phyloP scores from a whole-genome alignment of 2,329 filamentous ascomycete genomes.

The Cladorrhinum sp. region DNA sequence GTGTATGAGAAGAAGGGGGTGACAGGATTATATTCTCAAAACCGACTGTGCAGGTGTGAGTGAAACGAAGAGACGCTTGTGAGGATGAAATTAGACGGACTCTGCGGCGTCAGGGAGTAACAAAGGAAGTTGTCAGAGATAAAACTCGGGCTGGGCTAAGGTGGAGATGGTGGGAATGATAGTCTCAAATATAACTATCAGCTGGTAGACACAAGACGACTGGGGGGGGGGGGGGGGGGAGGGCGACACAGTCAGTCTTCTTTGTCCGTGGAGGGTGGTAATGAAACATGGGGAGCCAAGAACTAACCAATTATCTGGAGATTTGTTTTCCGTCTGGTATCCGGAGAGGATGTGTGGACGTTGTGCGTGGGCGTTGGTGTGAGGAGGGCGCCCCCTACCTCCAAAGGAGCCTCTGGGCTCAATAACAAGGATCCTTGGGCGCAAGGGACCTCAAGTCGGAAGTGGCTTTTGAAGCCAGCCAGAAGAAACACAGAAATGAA shows the following conservation, averaged over 20 bases:
- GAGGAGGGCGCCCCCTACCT: constrained; percentile 28
- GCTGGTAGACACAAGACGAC: constrained; percentile 19
- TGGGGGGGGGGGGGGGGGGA: constrained; percentile 21
- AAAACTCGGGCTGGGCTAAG: constrained; percentile 11
- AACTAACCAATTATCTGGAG: constrained; percentile 28
- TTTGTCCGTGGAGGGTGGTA: constrained; percentile 31
- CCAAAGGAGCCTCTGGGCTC: constrained; percentile 18
- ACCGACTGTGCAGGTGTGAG: too few relatives aligned
- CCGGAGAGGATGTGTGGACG: constrained; percentile 4
- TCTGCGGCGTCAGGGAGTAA: constrained; percentile 11
- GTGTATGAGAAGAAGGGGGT: neutral
- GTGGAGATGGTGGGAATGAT: constrained; percentile 21
- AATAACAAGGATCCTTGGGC: constrained; percentile 26
- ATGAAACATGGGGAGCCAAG: constrained; percentile 34
- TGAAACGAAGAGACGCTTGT: neutral
- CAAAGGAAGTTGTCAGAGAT: constrained; percentile 22
- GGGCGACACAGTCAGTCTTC: constrained; percentile 31
- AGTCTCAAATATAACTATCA: constrained; percentile 27
- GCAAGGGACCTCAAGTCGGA: constrained; percentile 23
- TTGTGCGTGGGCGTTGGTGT: constrained; percentile 4
- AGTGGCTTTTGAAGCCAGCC: neutral
- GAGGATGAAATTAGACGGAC: constrained; percentile 11
- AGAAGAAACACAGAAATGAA: neutral
- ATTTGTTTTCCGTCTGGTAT: constrained; percentile 20
- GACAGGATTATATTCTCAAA: neutral